These are phyloP conservation scores for Geranomyces variabilis DNA, from an alignment of 192 early-diverging fungal genomes.

Conservation along the genomic window DNA sequence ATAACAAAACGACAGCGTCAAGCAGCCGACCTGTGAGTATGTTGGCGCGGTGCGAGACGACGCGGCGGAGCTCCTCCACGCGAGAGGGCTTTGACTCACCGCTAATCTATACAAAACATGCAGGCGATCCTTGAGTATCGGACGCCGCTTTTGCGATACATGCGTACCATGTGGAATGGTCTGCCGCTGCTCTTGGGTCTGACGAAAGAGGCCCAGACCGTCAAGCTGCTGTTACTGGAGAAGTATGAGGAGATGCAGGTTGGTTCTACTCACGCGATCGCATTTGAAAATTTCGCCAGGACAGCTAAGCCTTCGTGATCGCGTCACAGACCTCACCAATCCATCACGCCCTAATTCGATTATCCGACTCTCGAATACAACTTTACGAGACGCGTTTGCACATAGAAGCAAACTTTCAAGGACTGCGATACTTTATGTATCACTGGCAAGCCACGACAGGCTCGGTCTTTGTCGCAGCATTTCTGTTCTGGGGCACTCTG, in stretches of 20 bases:
- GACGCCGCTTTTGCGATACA: conserved; percentile 36
- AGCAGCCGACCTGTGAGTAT: conserved; percentile 52
- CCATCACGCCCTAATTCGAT: conserved; percentile 47
- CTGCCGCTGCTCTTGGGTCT: conserved; percentile 56
- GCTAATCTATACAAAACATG: too few species aligned
- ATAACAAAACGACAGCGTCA: conserved; percentile 37
- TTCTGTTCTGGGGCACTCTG: conserved; percentile 58
- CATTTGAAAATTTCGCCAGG: background rate
- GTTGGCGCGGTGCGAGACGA: background rate
- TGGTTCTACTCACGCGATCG: background rate
- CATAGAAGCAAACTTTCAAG: conserved; percentile 65
- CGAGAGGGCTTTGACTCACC: too few species aligned
- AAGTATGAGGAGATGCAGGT: conserved; percentile 54
- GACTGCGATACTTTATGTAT: conserved; percentile 76
- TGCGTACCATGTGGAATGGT: conserved; percentile 37
- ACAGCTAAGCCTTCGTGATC: background rate
- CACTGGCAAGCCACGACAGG: conserved; percentile 70
- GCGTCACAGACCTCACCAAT: conserved; percentile 44
- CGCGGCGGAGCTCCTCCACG: too few species aligned
- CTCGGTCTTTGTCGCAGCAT: conserved; percentile 54
- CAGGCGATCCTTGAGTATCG: conserved; percentile 48
- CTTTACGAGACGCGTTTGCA: conserved; percentile 52
- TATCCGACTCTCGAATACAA: conserved; percentile 57
- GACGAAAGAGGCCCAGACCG: conserved; percentile 45
- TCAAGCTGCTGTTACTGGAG: conserved; percentile 57